These are phyloP conservation scores for Solanum pimpinellifolium DNA, from an alignment of 257 asterid genomes.

Conservation along the genomic window DNA sequence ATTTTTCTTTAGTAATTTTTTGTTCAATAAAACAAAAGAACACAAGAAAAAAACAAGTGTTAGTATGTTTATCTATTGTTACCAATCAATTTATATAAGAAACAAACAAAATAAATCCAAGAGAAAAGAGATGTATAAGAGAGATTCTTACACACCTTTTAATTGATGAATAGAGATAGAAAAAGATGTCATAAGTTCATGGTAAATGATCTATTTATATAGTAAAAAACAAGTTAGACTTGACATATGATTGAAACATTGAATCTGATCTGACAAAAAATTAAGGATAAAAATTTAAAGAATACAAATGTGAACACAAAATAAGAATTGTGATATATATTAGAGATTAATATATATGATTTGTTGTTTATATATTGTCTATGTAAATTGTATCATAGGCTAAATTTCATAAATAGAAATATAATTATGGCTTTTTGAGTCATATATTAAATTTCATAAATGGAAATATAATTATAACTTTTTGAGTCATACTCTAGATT, in stretches of 20 bases:
- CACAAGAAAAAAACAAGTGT: background rate
- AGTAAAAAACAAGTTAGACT: background rate
- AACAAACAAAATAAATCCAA: background rate
- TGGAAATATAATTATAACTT: background rate
- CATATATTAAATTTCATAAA: background rate
- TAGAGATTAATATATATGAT: background rate
- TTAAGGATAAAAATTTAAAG: background rate
- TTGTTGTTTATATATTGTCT: background rate
- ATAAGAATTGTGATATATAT: background rate
- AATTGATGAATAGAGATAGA: background rate
- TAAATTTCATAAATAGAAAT: background rate
- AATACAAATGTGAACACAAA: background rate
- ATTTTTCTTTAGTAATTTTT: background rate
- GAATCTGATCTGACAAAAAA: background rate
- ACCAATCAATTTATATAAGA: background rate
- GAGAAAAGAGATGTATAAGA: background rate
- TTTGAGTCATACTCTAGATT: no score
- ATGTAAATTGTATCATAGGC: background rate
- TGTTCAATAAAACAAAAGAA: background rate
- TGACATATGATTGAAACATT: background rate
- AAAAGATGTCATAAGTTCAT: background rate
- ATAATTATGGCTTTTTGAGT: background rate
- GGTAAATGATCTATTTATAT: background rate
- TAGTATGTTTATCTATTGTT: background rate
- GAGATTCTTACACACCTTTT: background rate